Conservation (phyloP, 495 filamentous ascomycete species). For the Mytilinidion resinicola region DNA sequence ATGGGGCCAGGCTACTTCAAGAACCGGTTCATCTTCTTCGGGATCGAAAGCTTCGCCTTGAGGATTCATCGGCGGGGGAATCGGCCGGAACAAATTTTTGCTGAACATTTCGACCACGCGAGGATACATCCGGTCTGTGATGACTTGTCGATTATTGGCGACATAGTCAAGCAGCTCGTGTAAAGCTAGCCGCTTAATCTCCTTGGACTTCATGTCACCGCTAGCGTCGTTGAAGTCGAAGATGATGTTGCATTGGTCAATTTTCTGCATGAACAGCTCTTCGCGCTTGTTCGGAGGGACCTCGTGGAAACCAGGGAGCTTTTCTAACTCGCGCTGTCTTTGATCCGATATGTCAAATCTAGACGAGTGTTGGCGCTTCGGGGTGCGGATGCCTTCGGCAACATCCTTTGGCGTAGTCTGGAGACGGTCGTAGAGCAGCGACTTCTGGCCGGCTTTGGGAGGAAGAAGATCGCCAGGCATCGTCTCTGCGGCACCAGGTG, state of each 20-base stretch:
- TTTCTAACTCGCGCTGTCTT: constrained; percentile 87
- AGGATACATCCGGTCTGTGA: constrained; percentile 98
- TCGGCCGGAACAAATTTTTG: constrained; percentile 96
- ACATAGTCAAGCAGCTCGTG: constrained; percentile 98
- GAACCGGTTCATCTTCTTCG: constrained; percentile 95
- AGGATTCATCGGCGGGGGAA: constrained; percentile 93
- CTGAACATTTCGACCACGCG: constrained; percentile 98
- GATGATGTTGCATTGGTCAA: constrained; percentile 99
- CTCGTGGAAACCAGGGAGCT: constrained; percentile 97
- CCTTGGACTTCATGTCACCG: constrained; percentile 99
- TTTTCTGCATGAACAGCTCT: constrained; percentile 99
- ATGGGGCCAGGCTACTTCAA: constrained; percentile 98
- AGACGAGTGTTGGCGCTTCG: constrained; percentile 93
- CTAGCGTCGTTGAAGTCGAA: constrained; percentile 99
- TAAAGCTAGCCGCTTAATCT: constrained; percentile 95
- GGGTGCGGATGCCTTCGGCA: constrained; percentile 89
- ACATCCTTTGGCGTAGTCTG: constrained; percentile 92
- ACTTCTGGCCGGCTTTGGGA: constrained; percentile 80
- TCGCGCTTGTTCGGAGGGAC: constrained; percentile 91
- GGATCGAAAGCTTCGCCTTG: constrained; percentile 98
- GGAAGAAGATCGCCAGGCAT: constrained; percentile 98
- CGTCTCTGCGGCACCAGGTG: constrained; percentile 88
- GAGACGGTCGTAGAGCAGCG: constrained; percentile 80
- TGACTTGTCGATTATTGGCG: constrained; percentile 95
- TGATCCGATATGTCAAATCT: constrained; percentile 95